A percentile compares a stretch with the other conserved stretches of the same genome.
Evolutionary conservation across 2,329 filamentous ascomycete genomes (phyloP).

Genomic region (Diaporthe citri): DNA sequence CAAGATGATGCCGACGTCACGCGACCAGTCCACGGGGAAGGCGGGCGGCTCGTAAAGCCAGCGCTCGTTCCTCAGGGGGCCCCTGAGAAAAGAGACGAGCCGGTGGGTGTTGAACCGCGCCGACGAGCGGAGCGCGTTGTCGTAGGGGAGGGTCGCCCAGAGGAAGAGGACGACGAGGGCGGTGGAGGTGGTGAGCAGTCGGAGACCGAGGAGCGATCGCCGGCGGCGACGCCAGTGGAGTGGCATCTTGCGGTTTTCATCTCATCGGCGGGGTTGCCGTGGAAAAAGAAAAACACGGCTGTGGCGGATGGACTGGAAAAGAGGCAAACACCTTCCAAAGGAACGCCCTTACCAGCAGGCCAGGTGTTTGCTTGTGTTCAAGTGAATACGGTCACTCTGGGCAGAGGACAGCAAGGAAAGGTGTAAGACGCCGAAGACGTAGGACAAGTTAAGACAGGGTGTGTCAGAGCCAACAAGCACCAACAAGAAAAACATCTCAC

Average conservation of each 20-base stretch:
- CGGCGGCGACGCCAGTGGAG: constrained; percentile 30
- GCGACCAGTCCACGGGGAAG: constrained; percentile 57
- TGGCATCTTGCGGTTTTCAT: constrained; percentile 23
- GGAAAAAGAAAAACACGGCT: background rate
- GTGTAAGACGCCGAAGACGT: background rate
- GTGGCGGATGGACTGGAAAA: background rate
- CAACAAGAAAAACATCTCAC: background rate
- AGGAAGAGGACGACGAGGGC: constrained; percentile 35
- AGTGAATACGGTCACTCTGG: background rate
- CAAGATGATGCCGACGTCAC: constrained; percentile 64
- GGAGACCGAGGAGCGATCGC: constrained; percentile 24
- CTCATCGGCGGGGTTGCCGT: background rate
- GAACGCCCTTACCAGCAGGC: background rate
- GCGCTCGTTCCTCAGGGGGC: constrained; percentile 50
- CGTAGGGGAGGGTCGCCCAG: constrained; percentile 47
- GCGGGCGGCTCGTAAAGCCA: constrained; percentile 55
- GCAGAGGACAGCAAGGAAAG: background rate
- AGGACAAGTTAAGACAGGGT: constrained; percentile 8
- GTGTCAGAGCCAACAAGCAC: background rate
- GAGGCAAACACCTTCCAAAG: background rate
- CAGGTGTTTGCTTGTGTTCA: background rate
- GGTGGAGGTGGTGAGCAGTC: constrained; percentile 17
- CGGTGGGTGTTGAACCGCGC: constrained; percentile 45
- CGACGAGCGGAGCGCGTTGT: constrained; percentile 45
- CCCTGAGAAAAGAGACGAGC: constrained; percentile 46